These are phyloP conservation scores for Cryptosporidium parvum DNA, from an alignment of 169 alveolate species.

Conservation along the genomic window DNA sequence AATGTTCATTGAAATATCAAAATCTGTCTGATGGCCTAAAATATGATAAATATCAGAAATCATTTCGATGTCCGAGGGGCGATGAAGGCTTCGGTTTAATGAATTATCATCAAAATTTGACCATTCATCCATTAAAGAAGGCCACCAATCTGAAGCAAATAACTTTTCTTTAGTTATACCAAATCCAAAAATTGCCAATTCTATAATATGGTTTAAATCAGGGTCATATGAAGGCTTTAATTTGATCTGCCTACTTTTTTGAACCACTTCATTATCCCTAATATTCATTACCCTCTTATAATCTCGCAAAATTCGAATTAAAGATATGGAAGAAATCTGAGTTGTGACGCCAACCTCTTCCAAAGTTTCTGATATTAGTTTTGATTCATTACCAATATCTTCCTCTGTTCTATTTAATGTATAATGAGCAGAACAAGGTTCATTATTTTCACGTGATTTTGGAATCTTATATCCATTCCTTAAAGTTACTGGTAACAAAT, in stretches of 20 bases:
- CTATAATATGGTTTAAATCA: slow-evolving; percentile 8
- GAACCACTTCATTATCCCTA: background rate
- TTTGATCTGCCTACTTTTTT: background rate
- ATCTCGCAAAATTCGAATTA: slow-evolving; percentile 31
- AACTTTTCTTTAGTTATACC: slow-evolving; percentile 33
- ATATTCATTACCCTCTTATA: background rate
- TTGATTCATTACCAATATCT: slow-evolving; percentile 58
- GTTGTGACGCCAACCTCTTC: slow-evolving; percentile 73
- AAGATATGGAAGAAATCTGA: slow-evolving; percentile 41
- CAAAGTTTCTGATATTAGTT: slow-evolving; percentile 32
- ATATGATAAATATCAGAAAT: slow-evolving; percentile 30
- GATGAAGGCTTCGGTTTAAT: background rate
- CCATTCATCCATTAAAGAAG: slow-evolving; percentile 28
- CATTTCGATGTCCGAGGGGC: slow-evolving; percentile 25
- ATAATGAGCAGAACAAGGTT: background rate
- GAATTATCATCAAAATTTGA: background rate
- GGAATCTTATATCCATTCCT: slow-evolving; percentile 54
- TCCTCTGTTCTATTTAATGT: slow-evolving; percentile 37
- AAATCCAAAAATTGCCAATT: slow-evolving; percentile 54
- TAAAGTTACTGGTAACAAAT: slow-evolving; percentile 42
- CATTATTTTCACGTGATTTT: slow-evolving; percentile 22
- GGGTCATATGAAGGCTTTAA: background rate
- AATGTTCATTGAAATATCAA: slow-evolving; percentile 47
- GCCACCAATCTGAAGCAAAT: slow-evolving; percentile 65
- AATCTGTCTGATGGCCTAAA: slow-evolving; percentile 50